Conservation (phyloP, 2,329 filamentous ascomycete species). For the Diaporthe citrichinensis region DNA sequence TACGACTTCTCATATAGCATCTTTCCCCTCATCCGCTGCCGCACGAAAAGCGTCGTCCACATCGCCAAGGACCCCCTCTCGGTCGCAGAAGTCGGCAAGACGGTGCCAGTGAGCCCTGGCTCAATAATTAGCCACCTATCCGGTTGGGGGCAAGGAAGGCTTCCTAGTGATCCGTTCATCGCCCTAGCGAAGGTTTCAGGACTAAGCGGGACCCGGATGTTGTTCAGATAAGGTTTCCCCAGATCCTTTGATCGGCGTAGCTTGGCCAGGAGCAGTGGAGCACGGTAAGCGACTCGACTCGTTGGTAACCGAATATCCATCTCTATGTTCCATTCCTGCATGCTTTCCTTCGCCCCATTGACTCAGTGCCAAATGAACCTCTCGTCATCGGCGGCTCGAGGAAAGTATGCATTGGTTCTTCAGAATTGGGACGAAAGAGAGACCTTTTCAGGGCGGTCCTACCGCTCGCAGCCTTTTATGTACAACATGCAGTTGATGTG, state of each 20-base stretch:
- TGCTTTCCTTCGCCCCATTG: constrained; percentile 5
- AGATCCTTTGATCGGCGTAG: constrained; percentile 16
- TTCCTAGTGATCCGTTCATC: background rate
- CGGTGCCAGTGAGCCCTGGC: background rate
- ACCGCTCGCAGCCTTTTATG: constrained; percentile 5
- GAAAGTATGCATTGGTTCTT: background rate
- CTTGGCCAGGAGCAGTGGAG: constrained; percentile 16
- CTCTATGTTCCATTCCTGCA: background rate
- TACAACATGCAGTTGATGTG: background rate
- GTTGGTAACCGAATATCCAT: constrained; percentile 5
- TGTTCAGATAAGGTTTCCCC: constrained; percentile 31
- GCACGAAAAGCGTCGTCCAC: background rate
- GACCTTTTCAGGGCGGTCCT: background rate
- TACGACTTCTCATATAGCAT: background rate
- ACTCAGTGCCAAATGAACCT: constrained; percentile 6
- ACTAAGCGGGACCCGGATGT: constrained; percentile 17
- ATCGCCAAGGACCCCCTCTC: constrained; percentile 18
- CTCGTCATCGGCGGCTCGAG: background rate
- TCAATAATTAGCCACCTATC: background rate
- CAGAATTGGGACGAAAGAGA: background rate
- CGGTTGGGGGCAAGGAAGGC: background rate
- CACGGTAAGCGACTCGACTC: constrained; percentile 10
- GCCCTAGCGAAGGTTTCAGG: constrained; percentile 26
- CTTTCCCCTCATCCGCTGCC: constrained; percentile 19
- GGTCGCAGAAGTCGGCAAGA: constrained; percentile 26